Conservation (phyloP, 2,329 filamentous ascomycete genomes). For the Mycosphaerella arachidis region DNA sequence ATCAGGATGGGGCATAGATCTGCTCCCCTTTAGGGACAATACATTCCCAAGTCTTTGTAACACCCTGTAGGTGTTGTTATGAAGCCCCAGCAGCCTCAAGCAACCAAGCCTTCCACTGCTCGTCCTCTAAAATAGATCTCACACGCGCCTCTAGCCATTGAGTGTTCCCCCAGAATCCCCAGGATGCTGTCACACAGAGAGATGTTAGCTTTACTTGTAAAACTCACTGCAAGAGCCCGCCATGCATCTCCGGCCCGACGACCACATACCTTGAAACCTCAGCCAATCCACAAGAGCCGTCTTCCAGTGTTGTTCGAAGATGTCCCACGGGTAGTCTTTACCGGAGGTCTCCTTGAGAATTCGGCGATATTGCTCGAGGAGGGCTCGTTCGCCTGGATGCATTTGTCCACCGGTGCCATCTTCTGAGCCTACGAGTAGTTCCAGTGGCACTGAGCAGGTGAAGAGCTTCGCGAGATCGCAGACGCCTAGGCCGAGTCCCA, state of each 20-base stretch:
- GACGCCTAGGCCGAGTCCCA: conserved; percentile 59
- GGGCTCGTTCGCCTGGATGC: conserved; percentile 45
- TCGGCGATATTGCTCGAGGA: conserved; percentile 51
- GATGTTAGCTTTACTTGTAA: neutral
- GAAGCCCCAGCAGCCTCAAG: neutral
- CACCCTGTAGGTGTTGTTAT: too few species aligned
- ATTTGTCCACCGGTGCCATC: conserved; percentile 32
- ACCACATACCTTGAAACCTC: conserved; percentile 30
- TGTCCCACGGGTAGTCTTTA: conserved; percentile 50
- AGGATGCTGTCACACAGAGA: neutral
- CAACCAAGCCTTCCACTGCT: conserved; percentile 15
- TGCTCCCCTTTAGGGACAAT: too few species aligned
- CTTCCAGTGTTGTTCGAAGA: conserved; percentile 60
- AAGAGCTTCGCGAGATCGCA: conserved; percentile 65
- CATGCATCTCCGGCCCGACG: conserved; percentile 21
- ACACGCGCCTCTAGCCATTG: conserved; percentile 25
- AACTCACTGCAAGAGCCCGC: conserved; percentile 17
- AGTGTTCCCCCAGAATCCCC: conserved; percentile 25
- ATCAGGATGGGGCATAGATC: too few species aligned
- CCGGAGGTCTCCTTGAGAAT: conserved; percentile 33
- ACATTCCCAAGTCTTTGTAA: too few species aligned
- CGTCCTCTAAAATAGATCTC: conserved; percentile 16
- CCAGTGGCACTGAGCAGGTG: conserved; percentile 59
- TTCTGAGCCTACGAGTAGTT: conserved; percentile 41
- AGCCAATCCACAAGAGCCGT: conserved; percentile 65